Evolutionary conservation across 805 yeast species (phyloP).

Genomic region (Spathaspora girioi): DNA sequence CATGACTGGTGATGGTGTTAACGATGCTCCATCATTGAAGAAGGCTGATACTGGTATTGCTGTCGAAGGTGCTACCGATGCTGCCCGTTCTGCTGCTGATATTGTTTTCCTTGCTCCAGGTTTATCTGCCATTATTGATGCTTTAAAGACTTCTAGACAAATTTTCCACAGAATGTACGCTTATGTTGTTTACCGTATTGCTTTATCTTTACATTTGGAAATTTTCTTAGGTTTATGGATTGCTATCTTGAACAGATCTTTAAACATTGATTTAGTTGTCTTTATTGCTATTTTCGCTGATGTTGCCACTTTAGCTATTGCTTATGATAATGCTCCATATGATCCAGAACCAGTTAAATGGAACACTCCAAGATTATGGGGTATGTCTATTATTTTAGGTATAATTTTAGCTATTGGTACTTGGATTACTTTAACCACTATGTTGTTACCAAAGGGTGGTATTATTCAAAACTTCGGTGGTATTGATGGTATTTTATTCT

Average conservation of each 20-base stretch:
- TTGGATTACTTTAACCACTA: constrained; percentile 92
- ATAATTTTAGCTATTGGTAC: constrained; percentile 83
- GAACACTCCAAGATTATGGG: constrained; percentile 97
- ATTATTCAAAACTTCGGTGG: constrained; percentile 95
- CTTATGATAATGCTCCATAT: constrained; percentile 96
- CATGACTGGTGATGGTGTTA: constrained; percentile 99
- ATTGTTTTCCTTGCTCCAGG: constrained; percentile 93
- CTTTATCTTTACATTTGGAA: constrained; percentile 91
- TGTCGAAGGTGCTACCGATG: constrained; percentile 97
- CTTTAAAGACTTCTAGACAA: constrained; percentile 88
- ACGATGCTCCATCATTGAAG: constrained; percentile 96
- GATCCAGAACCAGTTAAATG: constrained; percentile 92
- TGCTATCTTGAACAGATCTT: constrained; percentile 83
- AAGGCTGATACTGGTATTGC: constrained; percentile 93
- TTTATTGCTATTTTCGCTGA: constrained; percentile 97
- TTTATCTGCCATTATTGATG: constrained; percentile 91
- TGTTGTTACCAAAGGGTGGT: constrained; percentile 89
- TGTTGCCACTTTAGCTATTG: constrained; percentile 95
- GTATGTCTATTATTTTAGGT: constrained; percentile 90
- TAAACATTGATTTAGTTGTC: constrained; percentile 87
- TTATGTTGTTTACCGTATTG: constrained; percentile 97
- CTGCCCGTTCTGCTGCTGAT: constrained; percentile 96
- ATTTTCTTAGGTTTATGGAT: constrained; percentile 94
- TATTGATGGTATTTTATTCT: constrained; percentile 87
- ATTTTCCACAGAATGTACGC: constrained; percentile 99